A percentile compares a stretch with the other conserved stretches of the same genome.
Evolutionary conservation across 768 basidiomycete species (phyloP).

Genomic region (Boletus barrowsii): DNA sequence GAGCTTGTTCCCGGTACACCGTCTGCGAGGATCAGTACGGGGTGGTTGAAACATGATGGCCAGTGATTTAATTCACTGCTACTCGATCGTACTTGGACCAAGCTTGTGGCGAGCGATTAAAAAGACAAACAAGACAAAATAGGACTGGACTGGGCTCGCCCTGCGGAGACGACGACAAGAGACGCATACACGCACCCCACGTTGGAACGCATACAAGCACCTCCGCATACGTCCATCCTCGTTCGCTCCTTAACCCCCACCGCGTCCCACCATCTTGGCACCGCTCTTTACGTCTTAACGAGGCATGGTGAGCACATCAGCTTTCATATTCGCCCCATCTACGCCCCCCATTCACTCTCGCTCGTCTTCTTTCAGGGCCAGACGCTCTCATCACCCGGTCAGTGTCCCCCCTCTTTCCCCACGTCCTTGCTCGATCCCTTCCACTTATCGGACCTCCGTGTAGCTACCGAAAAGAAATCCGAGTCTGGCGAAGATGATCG

Average conservation of each 20-base stretch:
- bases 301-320: slow-evolving; percentile 28
- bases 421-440: neutral
- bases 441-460: slow-evolving; percentile 15
- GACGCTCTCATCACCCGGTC: slow-evolving; percentile 80
- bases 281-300: slow-evolving; percentile 27
- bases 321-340: neutral
- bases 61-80: too few relatives aligned
- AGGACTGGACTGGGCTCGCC: slow-evolving; percentile 11
- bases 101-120: slow-evolving; percentile 4
- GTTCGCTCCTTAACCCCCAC: slow-evolving; percentile 4
- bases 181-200: slow-evolving; percentile 10
- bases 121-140: slow-evolving; percentile 36
- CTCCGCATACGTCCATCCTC: neutral
- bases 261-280: neutral
- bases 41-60: neutral
- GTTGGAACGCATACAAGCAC: slow-evolving; percentile 14
- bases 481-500: slow-evolving; percentile 67
- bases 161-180: slow-evolving; percentile 5
- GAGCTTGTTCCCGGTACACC: too few relatives aligned
- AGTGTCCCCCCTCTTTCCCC: slow-evolving; percentile 24
- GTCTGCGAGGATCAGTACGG: slow-evolving; percentile 3
- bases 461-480: slow-evolving; percentile 82
- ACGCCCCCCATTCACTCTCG: slow-evolving; percentile 3
- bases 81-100: too few relatives aligned
- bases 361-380: slow-evolving; percentile 56